Evolutionary conservation across 2,329 filamentous ascomycete species (phyloP).

Genomic region (Basipetospora chlamydospora): DNA sequence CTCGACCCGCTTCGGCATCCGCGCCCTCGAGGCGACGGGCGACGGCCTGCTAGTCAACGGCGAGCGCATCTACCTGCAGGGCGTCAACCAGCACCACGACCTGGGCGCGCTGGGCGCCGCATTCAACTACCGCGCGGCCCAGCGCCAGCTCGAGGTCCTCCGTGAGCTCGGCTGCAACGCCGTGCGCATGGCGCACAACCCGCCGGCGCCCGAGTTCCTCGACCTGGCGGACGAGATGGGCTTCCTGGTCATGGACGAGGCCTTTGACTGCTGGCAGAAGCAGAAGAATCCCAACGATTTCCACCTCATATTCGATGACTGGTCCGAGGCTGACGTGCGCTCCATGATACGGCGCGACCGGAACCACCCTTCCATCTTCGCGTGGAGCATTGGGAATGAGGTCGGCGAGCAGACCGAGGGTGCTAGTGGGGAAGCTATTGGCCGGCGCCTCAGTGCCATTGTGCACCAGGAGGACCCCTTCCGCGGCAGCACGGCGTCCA

Average conservation of each 20-base stretch:
- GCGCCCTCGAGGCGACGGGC: conserved; percentile 22
- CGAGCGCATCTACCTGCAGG: conserved; percentile 26
- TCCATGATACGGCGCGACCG: conserved; percentile 36
- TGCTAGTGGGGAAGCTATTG: conserved; percentile 12
- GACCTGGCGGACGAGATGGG: conserved; percentile 34
- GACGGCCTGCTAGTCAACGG: conserved; percentile 32
- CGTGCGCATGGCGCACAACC: conserved; percentile 37
- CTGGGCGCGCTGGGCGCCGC: conserved; percentile 33
- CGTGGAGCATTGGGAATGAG: conserved; percentile 41
- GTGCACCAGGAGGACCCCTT: conserved; percentile 31
- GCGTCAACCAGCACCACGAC: conserved; percentile 36
- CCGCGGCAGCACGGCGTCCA: conserved; percentile 25
- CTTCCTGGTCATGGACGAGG: conserved; percentile 36
- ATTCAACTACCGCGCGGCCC: conserved; percentile 31
- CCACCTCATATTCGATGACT: conserved; percentile 34
- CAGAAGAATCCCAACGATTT: conserved; percentile 33
- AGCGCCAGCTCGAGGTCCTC: conserved; percentile 34
- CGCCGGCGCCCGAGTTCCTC: conserved; percentile 33
- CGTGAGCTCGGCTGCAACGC: conserved; percentile 34
- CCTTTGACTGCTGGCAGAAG: conserved; percentile 36
- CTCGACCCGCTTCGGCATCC: conserved; percentile 35
- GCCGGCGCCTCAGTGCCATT: conserved; percentile 24
- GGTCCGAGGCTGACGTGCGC: conserved; percentile 37
- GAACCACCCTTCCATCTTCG: conserved; percentile 37
- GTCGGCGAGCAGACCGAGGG: conserved; percentile 29